Evolutionary conservation across 176 grass and related monocot genomes (phyloP), one percentile per base, ranked within the genome.

Genomic region (Guadua angustifolia): DNA sequence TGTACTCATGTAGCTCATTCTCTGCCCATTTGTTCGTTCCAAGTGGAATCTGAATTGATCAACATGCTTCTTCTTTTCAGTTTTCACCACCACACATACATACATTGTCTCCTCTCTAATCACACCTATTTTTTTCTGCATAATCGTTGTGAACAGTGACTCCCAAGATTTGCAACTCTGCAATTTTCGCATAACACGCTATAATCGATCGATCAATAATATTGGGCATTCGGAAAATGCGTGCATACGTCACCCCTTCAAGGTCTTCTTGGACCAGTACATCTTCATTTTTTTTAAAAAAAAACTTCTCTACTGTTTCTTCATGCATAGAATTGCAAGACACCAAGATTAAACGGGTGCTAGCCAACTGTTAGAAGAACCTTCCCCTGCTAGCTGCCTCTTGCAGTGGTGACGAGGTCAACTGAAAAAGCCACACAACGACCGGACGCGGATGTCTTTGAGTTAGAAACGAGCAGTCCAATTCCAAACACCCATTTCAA

Each of bases 1-100:
- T 86, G 29, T 67, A 77, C 70, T 80, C 79, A 16, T 44, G 42
- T 51, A 52, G 6, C 61, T 7, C 47, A 56, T 3, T 12, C 61
- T 33, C 14, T 49, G n/a, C 32, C 82, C 51, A 18, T 63, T 70
- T 79, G 9, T 17, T 77, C 4, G 0, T 79, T 62, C 61, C 3
- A 35, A 45, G 1, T 75, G 79, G 70, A 65, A 80, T 80, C 49
- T 19, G 44, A 72, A 67, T 85, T 79, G 19, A 88, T 77, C 53
- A 58, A 40, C 75, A 70, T 45, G 79, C 25, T 56, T 19, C 39
- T 58, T 29, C 17, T 62, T 79, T 62, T 79, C 33, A 60, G 29
- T 29, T 29, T 29, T 29, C 29, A 29, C 14, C 21, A 38, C 19
- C 43, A 64, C 21, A 24, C 21, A 46, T 24, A 6, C 13, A 50